Conservation (phyloP, 1,139 yeast species). For the Suhomyces chickasaworum region DNA sequence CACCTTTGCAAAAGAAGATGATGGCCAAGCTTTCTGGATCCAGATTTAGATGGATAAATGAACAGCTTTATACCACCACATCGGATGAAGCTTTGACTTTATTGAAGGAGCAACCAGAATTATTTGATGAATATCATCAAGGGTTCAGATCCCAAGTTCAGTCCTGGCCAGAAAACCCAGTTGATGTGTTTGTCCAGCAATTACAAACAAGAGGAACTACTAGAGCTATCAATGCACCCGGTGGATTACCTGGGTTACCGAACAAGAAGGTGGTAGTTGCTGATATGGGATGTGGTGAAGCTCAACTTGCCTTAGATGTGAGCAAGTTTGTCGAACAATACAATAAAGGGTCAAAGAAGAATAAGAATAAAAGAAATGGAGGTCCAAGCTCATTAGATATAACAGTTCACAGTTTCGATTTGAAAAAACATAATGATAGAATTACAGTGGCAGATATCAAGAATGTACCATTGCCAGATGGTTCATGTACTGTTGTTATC, state of each 20-base stretch:
- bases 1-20: slow-evolving; percentile 95
- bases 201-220: slow-evolving; percentile 57
- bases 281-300: slow-evolving; percentile 99
- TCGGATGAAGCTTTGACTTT: slow-evolving; percentile 76
- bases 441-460: slow-evolving; percentile 95
- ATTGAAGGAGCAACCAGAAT: slow-evolving; percentile 76
- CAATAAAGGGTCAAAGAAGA: slow-evolving; percentile 30
- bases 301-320: slow-evolving; percentile 74
- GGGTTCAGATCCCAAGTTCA: slow-evolving; percentile 95
- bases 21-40: slow-evolving; percentile 93
- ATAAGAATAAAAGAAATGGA: slow-evolving; percentile 28
- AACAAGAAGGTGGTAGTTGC: slow-evolving; percentile 70
- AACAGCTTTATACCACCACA: slow-evolving; percentile 82
- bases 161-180: slow-evolving; percentile 98
- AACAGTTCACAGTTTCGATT: slow-evolving; percentile 84
- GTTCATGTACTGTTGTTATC: slow-evolving; percentile 78
- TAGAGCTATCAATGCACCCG: slow-evolving; percentile 86
- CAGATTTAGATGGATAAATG: slow-evolving; percentile 96
- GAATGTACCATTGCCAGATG: slow-evolving; percentile 80
- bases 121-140: slow-evolving; percentile 91
- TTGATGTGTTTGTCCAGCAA: slow-evolving; percentile 79
- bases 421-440: slow-evolving; percentile 81
- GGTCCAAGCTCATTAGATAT: slow-evolving; percentile 45
- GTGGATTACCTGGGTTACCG: slow-evolving; percentile 79
- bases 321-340: slow-evolving; percentile 47